A percentile compares a stretch with the other conserved stretches of the same genome.
These are phyloP conservation scores for Lentinula boryana DNA, from an alignment of 768 basidiomycete genomes.

Conservation along the genomic window DNA sequence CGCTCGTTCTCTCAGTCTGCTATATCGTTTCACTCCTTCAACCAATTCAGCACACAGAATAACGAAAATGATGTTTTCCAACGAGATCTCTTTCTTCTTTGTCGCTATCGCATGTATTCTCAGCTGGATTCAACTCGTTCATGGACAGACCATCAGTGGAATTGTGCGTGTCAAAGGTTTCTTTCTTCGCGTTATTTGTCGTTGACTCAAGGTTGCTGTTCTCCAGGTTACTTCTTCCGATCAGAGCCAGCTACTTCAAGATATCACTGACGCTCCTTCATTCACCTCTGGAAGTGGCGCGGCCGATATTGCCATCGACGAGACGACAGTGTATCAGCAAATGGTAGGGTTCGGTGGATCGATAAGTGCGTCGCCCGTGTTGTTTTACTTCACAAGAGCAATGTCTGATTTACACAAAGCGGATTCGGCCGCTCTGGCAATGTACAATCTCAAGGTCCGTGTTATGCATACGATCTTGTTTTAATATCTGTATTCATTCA, in stretches of 20 bases:
- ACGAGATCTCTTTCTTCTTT: background rate
- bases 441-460: constrained; percentile 6
- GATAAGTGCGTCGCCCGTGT: constrained; percentile 5
- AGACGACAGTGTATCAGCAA: constrained; percentile 5
- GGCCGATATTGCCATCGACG: constrained; percentile 8
- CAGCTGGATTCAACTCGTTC: background rate
- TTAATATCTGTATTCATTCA: background rate
- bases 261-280: background rate
- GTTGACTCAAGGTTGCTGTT: background rate
- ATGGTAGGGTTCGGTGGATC: constrained; percentile 10
- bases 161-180: background rate
- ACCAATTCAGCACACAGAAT: background rate
- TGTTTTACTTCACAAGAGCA: background rate
- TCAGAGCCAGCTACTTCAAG: background rate
- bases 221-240: background rate
- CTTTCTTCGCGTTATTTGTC: background rate
- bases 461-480: background rate
- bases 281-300: background rate
- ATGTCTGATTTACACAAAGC: background rate
- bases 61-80: background rate
- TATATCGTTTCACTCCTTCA: background rate
- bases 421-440: constrained; percentile 4
- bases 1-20: background rate
- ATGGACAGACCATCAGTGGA: constrained; percentile 1
- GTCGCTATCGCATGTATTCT: background rate